Evolutionary conservation across 78 protist genomes (phyloP).

Genomic region (Neovahlkampfia damariscottae): DNA sequence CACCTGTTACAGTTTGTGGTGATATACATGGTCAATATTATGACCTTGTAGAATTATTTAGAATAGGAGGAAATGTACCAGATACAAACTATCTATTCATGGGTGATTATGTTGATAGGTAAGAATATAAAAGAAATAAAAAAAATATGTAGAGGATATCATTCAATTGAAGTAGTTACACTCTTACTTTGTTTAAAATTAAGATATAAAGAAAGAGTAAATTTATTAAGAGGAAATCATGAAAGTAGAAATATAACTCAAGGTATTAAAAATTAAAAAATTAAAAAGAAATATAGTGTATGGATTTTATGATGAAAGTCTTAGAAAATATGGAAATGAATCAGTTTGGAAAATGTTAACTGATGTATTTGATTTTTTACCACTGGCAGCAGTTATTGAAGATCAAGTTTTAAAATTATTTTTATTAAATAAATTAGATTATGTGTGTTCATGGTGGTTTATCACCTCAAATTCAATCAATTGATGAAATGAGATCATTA

Average conservation of each 20-base stretch:
- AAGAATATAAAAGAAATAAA: too few relatives aligned
- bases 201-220: conserved; percentile 86
- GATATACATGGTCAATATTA: conserved; percentile 97
- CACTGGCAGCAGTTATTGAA: conserved; percentile 87
- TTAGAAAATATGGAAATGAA: conserved; percentile 90
- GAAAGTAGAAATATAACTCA: conserved; percentile 98
- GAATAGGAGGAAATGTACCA: conserved; percentile 82
- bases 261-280: too few relatives aligned
- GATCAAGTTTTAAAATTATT: conserved; percentile 75
- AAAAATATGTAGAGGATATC: too few relatives aligned
- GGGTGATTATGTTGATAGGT: conserved; percentile 98
- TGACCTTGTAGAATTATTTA: conserved; percentile 90
- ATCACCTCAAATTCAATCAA: conserved; percentile 32
- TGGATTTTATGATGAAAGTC: conserved; percentile 99
- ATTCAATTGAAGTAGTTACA: conserved; percentile 90
- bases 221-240: conserved; percentile 98
- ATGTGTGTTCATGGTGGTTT: conserved; percentile 98
- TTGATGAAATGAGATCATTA: conserved; percentile 23
- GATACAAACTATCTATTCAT: conserved; percentile 88
- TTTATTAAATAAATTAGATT: too few relatives aligned
- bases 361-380: conserved; percentile 93
- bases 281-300: conserved; percentile 68
- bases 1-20: conserved; percentile 96
- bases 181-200: conserved; percentile 93
- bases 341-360: conserved; percentile 96